These are phyloP conservation scores for Yamadazyma akitaensis DNA, from an alignment of 805 yeast species.

Conservation along the genomic window DNA sequence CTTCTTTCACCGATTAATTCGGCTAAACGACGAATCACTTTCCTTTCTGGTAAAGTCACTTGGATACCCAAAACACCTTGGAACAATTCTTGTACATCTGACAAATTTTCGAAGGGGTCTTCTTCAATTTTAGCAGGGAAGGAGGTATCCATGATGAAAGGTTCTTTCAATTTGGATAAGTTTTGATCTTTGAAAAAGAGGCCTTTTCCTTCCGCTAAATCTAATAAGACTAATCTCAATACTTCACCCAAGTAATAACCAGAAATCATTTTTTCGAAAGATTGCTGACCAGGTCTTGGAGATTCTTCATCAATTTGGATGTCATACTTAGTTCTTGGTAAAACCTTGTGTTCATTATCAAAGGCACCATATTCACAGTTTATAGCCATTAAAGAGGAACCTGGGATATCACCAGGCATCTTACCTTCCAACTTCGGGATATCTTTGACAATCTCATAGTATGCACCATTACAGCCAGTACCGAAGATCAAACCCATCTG, in stretches of 20 bases:
- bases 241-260: conserved; percentile 96
- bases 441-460: conserved; percentile 69
- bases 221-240: conserved; percentile 74
- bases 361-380: conserved; percentile 98
- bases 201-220: conserved; percentile 57
- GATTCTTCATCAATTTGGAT: conserved; percentile 74
- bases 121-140: conserved; percentile 84
- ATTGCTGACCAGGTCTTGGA: conserved; percentile 95
- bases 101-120: conserved; percentile 82
- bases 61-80: conserved; percentile 52
- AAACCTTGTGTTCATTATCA: conserved; percentile 78
- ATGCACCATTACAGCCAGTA: conserved; percentile 97
- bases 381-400: conserved; percentile 81
- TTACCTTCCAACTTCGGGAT: conserved; percentile 81
- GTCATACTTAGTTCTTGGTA: conserved; percentile 92
- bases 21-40: conserved; percentile 75
- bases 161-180: conserved; percentile 52
- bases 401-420: conserved; percentile 59
- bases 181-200: conserved; percentile 71
- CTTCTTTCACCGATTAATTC: conserved; percentile 90
- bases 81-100: conserved; percentile 70
- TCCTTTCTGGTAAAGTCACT: conserved; percentile 76
- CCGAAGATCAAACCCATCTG: conserved; percentile 96
- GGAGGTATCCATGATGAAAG: conserved; percentile 84
- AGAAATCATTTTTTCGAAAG: conserved; percentile 95